Conservation (phyloP, 108 stramenopile species). For the Cylindrotheca closterium region DNA sequence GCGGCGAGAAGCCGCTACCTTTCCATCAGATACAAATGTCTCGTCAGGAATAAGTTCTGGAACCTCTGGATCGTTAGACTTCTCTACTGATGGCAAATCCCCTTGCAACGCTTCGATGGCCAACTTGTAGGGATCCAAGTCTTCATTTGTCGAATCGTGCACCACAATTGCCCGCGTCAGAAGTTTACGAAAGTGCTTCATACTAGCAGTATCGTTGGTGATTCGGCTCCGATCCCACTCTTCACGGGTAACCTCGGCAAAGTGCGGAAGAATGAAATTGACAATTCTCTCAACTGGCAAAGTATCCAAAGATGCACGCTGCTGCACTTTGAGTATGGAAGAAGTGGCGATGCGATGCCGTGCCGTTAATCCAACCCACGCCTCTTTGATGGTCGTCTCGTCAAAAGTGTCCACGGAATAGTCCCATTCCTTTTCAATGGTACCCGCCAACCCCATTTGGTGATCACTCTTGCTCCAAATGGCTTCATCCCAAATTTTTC, state of each 20-base stretch:
- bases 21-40: constrained; percentile 41
- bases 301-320: constrained; percentile 33
- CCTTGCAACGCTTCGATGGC: constrained; percentile 61
- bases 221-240: constrained; percentile 84
- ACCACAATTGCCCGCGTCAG: constrained; percentile 74
- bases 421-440: constrained; percentile 49
- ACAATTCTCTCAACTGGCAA: constrained; percentile 61
- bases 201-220: constrained; percentile 58
- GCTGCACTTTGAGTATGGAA: constrained; percentile 21
- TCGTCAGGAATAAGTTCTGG: constrained; percentile 48
- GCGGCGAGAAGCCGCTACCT: constrained; percentile 58
- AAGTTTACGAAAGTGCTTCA: constrained; percentile 67
- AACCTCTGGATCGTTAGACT: constrained; percentile 20
- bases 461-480: constrained; percentile 67
- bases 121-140: constrained; percentile 37
- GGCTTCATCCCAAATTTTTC: constrained; percentile 61
- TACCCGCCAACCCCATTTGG: constrained; percentile 63
- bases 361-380: constrained; percentile 79
- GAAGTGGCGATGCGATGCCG: constrained; percentile 77
- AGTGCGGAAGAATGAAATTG: constrained; percentile 70
- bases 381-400: constrained; percentile 43
- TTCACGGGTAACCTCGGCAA: constrained; percentile 67
- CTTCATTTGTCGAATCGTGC: constrained; percentile 28
- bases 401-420: constrained; percentile 31
- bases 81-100: constrained; percentile 24